A percentile compares a stretch with the other conserved stretches of the same genome.
Evolutionary conservation across 108 stramenopile species (phyloP).

Genomic region (Stephanodiscus minutulus): DNA sequence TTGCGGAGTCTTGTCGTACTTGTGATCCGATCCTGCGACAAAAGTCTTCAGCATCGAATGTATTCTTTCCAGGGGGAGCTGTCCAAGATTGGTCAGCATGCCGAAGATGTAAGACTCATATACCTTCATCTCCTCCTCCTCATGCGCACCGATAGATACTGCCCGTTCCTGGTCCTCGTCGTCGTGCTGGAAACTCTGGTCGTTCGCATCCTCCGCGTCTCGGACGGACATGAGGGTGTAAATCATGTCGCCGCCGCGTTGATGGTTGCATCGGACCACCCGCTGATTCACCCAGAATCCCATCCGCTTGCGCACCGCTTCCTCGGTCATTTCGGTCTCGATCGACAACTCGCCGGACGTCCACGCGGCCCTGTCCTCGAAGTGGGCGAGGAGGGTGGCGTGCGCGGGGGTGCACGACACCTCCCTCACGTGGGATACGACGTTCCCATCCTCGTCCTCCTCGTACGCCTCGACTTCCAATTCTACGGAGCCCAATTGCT

Average conservation of each 20-base stretch:
- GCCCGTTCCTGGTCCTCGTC: constrained; percentile 59
- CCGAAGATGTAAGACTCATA: constrained; percentile 86
- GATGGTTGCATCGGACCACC: constrained; percentile 51
- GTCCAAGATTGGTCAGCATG: constrained; percentile 86
- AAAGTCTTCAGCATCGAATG: constrained; percentile 91
- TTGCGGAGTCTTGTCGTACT: constrained; percentile 81
- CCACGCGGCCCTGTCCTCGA: constrained; percentile 82
- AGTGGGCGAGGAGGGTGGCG: constrained; percentile 92
- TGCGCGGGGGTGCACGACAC: constrained; percentile 87
- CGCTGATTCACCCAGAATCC: constrained; percentile 85
- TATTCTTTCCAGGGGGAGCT: constrained; percentile 80
- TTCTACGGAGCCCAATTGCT: constrained; percentile 86
- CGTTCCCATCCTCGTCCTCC: constrained; percentile 49
- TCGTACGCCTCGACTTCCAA: constrained; percentile 91
- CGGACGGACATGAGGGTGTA: constrained; percentile 40
- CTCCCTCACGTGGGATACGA: constrained; percentile 58
- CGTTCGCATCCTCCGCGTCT: constrained; percentile 38
- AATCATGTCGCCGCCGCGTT: constrained; percentile 20
- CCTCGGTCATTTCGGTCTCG: constrained; percentile 74
- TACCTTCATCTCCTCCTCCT: constrained; percentile 85
- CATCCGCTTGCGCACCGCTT: constrained; percentile 76
- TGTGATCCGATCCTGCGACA: constrained; percentile 84
- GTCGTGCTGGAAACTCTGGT: constrained; percentile 65
- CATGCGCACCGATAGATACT: constrained; percentile 69
- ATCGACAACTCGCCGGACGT: constrained; percentile 69